Conservation (phyloP, 1,139 yeast species). For the Diutina mesorugosa region DNA sequence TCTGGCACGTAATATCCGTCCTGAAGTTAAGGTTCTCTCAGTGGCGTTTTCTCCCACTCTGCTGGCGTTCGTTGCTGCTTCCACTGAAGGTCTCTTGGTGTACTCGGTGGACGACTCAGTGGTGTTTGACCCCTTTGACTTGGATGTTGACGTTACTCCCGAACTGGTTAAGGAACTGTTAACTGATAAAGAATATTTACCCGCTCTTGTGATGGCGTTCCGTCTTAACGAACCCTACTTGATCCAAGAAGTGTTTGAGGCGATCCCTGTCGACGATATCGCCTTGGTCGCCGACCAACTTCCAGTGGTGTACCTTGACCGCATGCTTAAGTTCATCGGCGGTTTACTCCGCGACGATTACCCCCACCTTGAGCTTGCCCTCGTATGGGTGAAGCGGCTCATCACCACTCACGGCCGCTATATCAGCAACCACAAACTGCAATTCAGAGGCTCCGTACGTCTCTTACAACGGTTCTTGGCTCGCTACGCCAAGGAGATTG, state of each 20-base stretch:
- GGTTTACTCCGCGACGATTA: conserved; percentile 59
- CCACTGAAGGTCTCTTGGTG: conserved; percentile 84
- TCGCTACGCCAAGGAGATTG: conserved; percentile 64
- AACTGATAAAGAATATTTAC: conserved; percentile 54
- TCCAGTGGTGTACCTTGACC: conserved; percentile 66
- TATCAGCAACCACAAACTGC: conserved; percentile 49
- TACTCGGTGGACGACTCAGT: conserved; percentile 69
- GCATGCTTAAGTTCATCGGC: conserved; percentile 61
- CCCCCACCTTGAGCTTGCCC: conserved; percentile 65
- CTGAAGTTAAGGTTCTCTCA: conserved; percentile 68
- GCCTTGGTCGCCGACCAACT: conserved; percentile 50
- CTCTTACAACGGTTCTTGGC: conserved; percentile 65
- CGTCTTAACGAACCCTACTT: conserved; percentile 74
- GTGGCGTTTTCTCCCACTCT: conserved; percentile 86
- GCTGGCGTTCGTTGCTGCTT: conserved; percentile 84
- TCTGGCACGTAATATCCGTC: conserved; percentile 63
- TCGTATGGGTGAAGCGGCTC: conserved; percentile 66
- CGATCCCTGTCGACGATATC: conserved; percentile 65
- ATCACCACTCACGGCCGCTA: conserved; percentile 67
- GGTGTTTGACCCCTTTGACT: conserved; percentile 87
- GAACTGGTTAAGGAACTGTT: conserved; percentile 54
- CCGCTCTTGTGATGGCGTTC: conserved; percentile 87
- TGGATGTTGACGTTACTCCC: conserved; percentile 88
- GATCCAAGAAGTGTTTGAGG: conserved; percentile 62
- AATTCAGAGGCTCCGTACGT: conserved; percentile 56